A percentile compares a stretch with the other conserved stretches of the same genome.
Evolutionary conservation across 2,329 filamentous ascomycete genomes (phyloP).

Genomic region (Alternaria arborescens): DNA sequence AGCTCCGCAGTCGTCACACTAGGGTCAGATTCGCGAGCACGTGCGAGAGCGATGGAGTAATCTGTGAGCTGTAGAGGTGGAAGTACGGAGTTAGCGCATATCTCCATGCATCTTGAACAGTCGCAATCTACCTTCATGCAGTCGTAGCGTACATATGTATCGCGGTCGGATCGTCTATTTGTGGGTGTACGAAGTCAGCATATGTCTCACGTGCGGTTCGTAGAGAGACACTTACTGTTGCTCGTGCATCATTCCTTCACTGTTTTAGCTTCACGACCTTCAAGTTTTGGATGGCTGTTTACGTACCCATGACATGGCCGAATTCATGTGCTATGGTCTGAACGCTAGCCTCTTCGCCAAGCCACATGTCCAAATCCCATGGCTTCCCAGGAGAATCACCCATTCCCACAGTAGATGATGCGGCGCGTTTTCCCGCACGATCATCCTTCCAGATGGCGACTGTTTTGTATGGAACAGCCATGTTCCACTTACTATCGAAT

Average conservation of each 20-base stretch:
- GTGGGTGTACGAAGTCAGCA: too few species aligned
- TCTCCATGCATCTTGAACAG: too few species aligned
- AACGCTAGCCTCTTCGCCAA: background rate
- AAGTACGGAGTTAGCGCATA: too few species aligned
- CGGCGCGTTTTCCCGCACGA: background rate
- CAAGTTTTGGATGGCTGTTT: too few species aligned
- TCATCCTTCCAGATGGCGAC: constrained; percentile 1
- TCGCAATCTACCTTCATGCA: background rate
- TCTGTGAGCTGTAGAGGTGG: background rate
- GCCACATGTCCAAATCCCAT: constrained; percentile 1
- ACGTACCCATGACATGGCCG: constrained; percentile 1
- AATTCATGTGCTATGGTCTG: background rate
- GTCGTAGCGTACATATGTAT: background rate
- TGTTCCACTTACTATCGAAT: background rate
- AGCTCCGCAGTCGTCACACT: background rate
- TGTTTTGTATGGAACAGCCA: constrained; percentile 2
- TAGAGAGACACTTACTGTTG: background rate
- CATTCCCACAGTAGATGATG: background rate
- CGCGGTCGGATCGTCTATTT: background rate
- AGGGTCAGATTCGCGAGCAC: background rate
- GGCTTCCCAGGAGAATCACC: background rate
- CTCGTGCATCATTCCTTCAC: background rate
- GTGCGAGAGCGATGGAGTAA: background rate
- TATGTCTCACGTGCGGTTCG: too few species aligned
- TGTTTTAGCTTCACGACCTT: background rate